Evolutionary conservation across 306 rosid genomes (phyloP).

Genomic region (Hippophae gyantsensis): DNA sequence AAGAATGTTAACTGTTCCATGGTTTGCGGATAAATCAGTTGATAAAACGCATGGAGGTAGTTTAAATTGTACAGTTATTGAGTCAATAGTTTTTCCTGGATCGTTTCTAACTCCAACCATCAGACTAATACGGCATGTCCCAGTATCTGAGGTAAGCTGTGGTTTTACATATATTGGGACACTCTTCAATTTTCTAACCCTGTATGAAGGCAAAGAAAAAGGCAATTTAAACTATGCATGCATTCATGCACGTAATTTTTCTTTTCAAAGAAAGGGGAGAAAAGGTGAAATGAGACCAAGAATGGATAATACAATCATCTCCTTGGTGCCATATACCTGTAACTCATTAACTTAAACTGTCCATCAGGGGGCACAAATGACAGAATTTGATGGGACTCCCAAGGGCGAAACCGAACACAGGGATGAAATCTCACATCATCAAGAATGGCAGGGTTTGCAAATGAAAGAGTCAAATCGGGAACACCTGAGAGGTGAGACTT

Average conservation of each 20-base stretch:
- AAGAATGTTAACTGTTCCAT: conserved; percentile 75
- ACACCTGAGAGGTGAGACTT: conserved; percentile 84
- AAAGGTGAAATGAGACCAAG: background rate
- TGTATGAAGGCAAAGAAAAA: conserved; percentile 23
- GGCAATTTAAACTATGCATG: conserved; percentile 1
- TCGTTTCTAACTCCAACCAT: conserved; percentile 77
- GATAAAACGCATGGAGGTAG: conserved; percentile 74
- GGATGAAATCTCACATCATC: conserved; percentile 94
- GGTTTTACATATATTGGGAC: conserved; percentile 89
- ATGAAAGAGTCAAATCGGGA: conserved; percentile 86
- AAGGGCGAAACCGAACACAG: conserved; percentile 73
- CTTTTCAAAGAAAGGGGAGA: background rate
- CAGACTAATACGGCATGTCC: conserved; percentile 64
- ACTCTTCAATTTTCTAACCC: conserved; percentile 82
- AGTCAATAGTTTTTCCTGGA: conserved; percentile 79
- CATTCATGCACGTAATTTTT: background rate
- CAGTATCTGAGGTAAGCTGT: conserved; percentile 70
- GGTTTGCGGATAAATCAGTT: conserved; percentile 68
- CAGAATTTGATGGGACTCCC: conserved; percentile 82
- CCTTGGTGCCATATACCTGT: conserved; percentile 43
- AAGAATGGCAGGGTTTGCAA: conserved; percentile 75
- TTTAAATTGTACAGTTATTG: conserved; percentile 58
- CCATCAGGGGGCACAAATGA: conserved; percentile 98
- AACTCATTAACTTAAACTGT: conserved; percentile 85
- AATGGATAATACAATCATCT: background rate